These are phyloP conservation scores for Lactifluus pinguis DNA, from an alignment of 768 basidiomycete species.

Conservation along the genomic window DNA sequence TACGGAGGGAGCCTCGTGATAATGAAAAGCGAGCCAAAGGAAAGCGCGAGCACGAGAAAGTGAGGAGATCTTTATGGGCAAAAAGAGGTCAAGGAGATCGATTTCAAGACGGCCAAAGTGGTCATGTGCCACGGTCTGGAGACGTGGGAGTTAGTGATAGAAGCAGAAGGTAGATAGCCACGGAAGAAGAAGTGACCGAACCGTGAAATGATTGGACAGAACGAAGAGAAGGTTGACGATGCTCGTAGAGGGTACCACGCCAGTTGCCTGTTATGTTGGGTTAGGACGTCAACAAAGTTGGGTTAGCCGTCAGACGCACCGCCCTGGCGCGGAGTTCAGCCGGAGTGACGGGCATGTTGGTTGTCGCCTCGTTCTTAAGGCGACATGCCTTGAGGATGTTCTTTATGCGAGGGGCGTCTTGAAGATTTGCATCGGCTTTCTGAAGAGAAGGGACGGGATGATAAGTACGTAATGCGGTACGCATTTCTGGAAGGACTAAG, in stretches of 20 bases:
- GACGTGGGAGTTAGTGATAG: neutral
- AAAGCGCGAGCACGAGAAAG: conserved; percentile 36
- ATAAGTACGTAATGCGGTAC: conserved; percentile 66
- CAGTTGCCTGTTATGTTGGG: conserved; percentile 30
- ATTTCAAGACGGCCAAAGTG: conserved; percentile 30
- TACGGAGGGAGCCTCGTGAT: conserved; percentile 31
- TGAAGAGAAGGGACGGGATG: conserved; percentile 71
- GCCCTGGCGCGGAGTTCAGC: conserved; percentile 45
- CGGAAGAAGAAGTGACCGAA: conserved; percentile 20
- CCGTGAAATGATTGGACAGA: conserved; percentile 45
- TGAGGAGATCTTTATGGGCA: conserved; percentile 32
- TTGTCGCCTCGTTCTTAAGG: conserved; percentile 37
- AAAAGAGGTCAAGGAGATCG: conserved; percentile 38
- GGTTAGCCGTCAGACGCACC: conserved; percentile 31
- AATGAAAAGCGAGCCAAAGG: conserved; percentile 40
- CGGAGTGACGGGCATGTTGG: conserved; percentile 42
- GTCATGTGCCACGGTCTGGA: conserved; percentile 28
- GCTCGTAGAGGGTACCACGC: conserved; percentile 55
- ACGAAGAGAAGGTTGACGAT: conserved; percentile 65
- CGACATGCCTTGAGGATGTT: conserved; percentile 57
- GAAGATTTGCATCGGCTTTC: conserved; percentile 57
- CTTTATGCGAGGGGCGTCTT: conserved; percentile 75
- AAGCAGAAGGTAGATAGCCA: neutral
- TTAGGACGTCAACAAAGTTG: neutral
- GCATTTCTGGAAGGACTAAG: conserved; percentile 73